Evolutionary conservation across 1,284 basidiomycete species (phyloP).

Genomic region (Microbotryum silenes-acaulis): DNA sequence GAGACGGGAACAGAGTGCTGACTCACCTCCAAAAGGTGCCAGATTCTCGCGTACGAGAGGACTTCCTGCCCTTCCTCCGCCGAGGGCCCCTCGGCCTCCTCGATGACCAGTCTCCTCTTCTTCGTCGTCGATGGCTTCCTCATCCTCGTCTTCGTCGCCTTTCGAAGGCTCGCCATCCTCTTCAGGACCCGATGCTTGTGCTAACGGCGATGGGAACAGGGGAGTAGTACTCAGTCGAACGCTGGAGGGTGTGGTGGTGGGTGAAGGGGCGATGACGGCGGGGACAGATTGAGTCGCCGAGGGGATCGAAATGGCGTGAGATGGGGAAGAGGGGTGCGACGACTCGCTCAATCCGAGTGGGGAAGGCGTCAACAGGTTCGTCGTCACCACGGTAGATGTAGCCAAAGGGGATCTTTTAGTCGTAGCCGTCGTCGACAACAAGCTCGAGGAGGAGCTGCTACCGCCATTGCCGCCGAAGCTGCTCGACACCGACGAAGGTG

Average conservation of each 20-base stretch:
- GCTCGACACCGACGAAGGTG: not conserved
- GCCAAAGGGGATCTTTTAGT: not conserved
- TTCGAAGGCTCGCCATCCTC: conserved; percentile 20
- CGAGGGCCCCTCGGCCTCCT: not conserved
- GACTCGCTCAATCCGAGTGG: not conserved
- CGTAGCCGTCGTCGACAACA: not conserved
- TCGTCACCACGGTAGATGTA: not conserved
- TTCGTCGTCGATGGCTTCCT: conserved; percentile 18
- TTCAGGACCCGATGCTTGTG: conserved; percentile 24
- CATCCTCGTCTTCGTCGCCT: conserved; percentile 19
- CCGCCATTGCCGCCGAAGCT: not conserved
- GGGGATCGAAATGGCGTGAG: conserved; percentile 13
- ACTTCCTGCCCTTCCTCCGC: not conserved
- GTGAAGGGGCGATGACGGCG: conserved; percentile 15
- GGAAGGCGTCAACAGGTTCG: not conserved
- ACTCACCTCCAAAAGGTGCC: conserved; percentile 24
- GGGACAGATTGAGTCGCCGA: conserved; percentile 13
- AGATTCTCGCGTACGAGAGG: not conserved
- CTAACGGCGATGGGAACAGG: conserved; percentile 27
- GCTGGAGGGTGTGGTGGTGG: conserved; percentile 10
- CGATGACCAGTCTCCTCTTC: not conserved
- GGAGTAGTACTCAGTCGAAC: conserved; percentile 27
- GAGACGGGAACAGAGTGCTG: not conserved
- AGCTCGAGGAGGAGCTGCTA: not conserved
- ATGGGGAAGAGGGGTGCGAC: not conserved